Evolutionary conservation across 805 yeast species (phyloP).

Genomic region (Metschnikowia similis): DNA sequence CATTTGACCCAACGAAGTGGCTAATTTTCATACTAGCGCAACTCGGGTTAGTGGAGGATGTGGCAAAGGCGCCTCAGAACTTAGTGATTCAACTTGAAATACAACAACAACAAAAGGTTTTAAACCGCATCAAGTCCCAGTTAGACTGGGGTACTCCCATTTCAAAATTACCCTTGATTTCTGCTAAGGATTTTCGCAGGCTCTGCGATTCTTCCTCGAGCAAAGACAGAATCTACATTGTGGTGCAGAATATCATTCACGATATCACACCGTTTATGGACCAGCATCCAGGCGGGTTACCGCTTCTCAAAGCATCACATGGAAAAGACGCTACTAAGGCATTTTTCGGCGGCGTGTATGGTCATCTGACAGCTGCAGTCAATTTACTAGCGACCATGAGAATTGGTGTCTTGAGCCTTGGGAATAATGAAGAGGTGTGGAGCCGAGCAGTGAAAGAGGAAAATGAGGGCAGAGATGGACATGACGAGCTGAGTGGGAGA

Average conservation of each 20-base stretch:
- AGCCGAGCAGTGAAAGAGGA: constrained; percentile 66
- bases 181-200: constrained; percentile 43
- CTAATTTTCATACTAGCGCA: constrained; percentile 48
- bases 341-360: constrained; percentile 91
- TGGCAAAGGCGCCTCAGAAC: constrained; percentile 63
- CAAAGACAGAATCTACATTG: constrained; percentile 58
- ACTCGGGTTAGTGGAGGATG: constrained; percentile 55
- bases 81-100: constrained; percentile 52
- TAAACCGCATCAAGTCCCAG: constrained; percentile 71
- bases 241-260: constrained; percentile 87
- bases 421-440: constrained; percentile 81
- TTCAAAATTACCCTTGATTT: constrained; percentile 70
- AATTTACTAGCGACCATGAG: constrained; percentile 91
- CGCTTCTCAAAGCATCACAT: constrained; percentile 71
- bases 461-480: constrained; percentile 34
- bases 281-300: constrained; percentile 91
- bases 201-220: constrained; percentile 35
- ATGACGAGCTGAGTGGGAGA: constrained; percentile 9
- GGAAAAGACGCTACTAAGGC: constrained; percentile 95
- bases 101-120: constrained; percentile 71
- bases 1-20: constrained; percentile 87
- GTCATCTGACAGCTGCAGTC: constrained; percentile 90
- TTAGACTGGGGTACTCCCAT: constrained; percentile 95
- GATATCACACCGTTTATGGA: constrained; percentile 88
- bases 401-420: constrained; percentile 78